Evolutionary conservation across 208 protist genomes (phyloP).

Genomic region (Acanthamoeba royreba): DNA sequence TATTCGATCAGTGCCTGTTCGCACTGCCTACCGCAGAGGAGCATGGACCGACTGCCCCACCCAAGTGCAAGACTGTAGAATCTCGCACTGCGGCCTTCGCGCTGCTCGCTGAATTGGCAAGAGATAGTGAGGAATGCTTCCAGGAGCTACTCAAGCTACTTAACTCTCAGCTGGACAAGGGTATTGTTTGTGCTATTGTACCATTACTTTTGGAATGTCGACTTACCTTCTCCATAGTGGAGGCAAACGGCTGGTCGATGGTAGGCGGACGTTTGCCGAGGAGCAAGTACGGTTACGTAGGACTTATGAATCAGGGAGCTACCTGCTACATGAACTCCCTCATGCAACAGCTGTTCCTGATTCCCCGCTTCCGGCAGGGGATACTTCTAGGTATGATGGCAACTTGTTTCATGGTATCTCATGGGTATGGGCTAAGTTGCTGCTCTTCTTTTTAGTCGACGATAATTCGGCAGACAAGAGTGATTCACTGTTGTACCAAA

Average conservation of each 20-base stretch:
- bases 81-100: constrained; percentile 66
- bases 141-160: not conserved
- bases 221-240: not conserved
- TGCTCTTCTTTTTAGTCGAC: not conserved
- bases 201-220: not conserved
- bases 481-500: constrained; percentile 56
- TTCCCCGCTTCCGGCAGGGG: constrained; percentile 56
- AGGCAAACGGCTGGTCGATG: not conserved
- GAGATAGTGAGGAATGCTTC: constrained; percentile 14
- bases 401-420: no score
- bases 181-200: not conserved
- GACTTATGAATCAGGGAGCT: constrained; percentile 78
- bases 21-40: constrained; percentile 67
- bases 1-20: constrained; percentile 77
- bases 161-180: not conserved
- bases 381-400: constrained; percentile 34
- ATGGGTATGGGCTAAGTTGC: no score
- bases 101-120: constrained; percentile 66
- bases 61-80: constrained; percentile 78
- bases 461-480: not conserved
- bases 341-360: constrained; percentile 78
- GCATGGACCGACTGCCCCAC: constrained; percentile 63
- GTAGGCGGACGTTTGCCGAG: not conserved
- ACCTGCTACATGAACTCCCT: constrained; percentile 86
- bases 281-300: constrained; percentile 71